Base-by-base conservation (phyloP, 331 rosid genomes). In the Malus hybrid region DNA sequence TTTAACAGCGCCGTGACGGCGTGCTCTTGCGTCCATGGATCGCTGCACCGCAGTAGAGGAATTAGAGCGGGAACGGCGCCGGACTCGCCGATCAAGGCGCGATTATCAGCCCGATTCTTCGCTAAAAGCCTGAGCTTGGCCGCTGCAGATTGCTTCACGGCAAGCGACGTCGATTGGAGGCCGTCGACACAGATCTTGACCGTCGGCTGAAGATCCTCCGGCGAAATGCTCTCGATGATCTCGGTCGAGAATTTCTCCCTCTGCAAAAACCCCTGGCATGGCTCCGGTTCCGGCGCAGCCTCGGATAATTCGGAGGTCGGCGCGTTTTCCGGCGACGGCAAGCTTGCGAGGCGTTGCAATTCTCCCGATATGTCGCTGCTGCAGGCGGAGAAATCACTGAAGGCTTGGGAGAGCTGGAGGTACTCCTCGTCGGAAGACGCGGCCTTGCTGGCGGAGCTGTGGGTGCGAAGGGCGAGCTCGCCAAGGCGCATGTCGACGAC, bases 151-250 rank as follows among this genome's bases (percentile, higher is more conserved):
- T 97, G 93, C 77, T 90, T 89, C 33, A 95, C 93, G 0, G 96
- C 97, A 31, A 86, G 76, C 36, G 98, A 95, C 24, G 84, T 34
- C 6, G 99, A 90, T 9, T 86, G 85, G 5, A 95, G 87, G 5
- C 97, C 93, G 79, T 95, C 96, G 20, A 95, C 83, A 56, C 99
- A 95, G 83, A 92, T 86, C 89, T 92, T 95, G 73, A 95, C 99
- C 52, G 99, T 90, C 71, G 99, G 99, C 46, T 85, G 98, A 39
- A 95, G 97, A 92, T 95, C 99, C 85, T 95, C 99, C 65, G 99
- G 97, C 80, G 99, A 95, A 52, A 95, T 95, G 75, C 93, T 95
- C 87, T 95, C 99, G 61, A 95, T 90, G n/a, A 95, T 95, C 86
- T 95, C 99, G 0, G 96, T 92, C 0, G 99, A 95, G 86, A 95